Conservation (phyloP, 805 yeast genomes). For the Lipomyces chichibuensis region DNA sequence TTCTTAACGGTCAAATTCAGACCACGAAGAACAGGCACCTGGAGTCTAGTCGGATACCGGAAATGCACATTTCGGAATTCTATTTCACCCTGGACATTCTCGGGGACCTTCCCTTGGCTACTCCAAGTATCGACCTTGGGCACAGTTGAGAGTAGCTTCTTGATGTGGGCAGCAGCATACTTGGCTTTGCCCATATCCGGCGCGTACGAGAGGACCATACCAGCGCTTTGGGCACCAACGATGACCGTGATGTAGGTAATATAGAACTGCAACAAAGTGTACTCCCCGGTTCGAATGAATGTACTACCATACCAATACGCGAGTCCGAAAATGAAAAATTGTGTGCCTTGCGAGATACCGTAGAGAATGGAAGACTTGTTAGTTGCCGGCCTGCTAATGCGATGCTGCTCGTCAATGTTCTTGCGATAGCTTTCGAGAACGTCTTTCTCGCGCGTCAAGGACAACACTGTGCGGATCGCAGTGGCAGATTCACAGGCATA, state of each 20-base stretch:
- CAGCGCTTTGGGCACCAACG: constrained; percentile 51
- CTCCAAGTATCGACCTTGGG: constrained; percentile 46
- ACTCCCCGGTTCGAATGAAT: constrained; percentile 42
- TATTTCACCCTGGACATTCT: constrained; percentile 54
- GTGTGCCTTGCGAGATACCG: constrained; percentile 47
- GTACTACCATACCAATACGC: constrained; percentile 51
- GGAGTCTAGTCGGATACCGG: constrained; percentile 42
- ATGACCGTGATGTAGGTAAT: constrained; percentile 47
- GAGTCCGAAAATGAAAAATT: constrained; percentile 48
- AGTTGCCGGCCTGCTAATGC: constrained; percentile 12
- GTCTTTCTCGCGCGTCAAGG: constrained; percentile 48
- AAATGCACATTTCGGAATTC: constrained; percentile 49
- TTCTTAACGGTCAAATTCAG: constrained; percentile 54
- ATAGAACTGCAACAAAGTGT: constrained; percentile 44
- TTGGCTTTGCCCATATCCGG: constrained; percentile 52
- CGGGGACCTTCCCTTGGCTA: constrained; percentile 35
- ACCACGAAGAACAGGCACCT: constrained; percentile 40
- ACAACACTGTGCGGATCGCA: constrained; percentile 46
- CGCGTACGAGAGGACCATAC: constrained; percentile 47
- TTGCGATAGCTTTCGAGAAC: constrained; percentile 42
- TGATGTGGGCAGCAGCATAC: constrained; percentile 44
- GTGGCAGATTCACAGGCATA: constrained; percentile 48
- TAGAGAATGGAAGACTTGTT: constrained; percentile 40
- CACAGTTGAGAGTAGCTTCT: constrained; percentile 40
- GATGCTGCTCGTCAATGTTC: constrained; percentile 24